These are phyloP conservation scores for Phytophthora cryptogea DNA, from an alignment of 352 stramenopile species.

Conservation along the genomic window DNA sequence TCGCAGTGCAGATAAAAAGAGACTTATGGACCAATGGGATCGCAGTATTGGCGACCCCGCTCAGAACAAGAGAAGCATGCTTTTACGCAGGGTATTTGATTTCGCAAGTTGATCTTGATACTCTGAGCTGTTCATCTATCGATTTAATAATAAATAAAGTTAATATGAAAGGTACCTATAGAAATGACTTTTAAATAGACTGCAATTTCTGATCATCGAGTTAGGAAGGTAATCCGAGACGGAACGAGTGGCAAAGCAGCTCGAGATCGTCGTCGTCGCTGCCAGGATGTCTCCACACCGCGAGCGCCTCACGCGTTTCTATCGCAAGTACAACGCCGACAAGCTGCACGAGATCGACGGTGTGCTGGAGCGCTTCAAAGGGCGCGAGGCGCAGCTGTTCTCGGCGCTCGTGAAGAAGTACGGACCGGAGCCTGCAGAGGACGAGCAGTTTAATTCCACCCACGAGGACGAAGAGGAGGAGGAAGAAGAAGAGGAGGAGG, in stretches of 20 bases:
- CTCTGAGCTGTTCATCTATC: too few relatives aligned
- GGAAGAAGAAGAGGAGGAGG: conserved; percentile 18
- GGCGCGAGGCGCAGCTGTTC: conserved; percentile 76
- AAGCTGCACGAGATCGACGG: conserved; percentile 87
- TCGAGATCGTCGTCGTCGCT: conserved; percentile 11
- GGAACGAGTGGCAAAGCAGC: conserved; percentile 34
- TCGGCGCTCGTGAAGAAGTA: conserved; percentile 84
- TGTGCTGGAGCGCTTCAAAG: conserved; percentile 81
- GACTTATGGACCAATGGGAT: conserved; percentile 9
- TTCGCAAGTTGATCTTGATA: background rate
- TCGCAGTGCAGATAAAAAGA: background rate
- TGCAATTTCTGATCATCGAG: too few relatives aligned
- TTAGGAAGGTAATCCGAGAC: conserved; percentile 4
- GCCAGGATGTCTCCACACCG: conserved; percentile 56
- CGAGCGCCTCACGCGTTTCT: conserved; percentile 81
- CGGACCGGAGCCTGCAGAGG: conserved; percentile 62
- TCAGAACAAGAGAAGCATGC: background rate
- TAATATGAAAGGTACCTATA: too few relatives aligned
- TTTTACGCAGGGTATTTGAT: conserved; percentile 1
- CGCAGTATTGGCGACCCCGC: background rate
- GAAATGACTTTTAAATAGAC: too few relatives aligned
- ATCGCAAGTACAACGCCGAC: conserved; percentile 84
- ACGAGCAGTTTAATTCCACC: conserved; percentile 44
- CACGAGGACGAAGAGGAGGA: conserved; percentile 9
- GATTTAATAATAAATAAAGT: too few relatives aligned